phyloP scores from a whole-genome alignment of 192 early-diverging fungal species.

The Irineochytrium annulatum region DNA sequence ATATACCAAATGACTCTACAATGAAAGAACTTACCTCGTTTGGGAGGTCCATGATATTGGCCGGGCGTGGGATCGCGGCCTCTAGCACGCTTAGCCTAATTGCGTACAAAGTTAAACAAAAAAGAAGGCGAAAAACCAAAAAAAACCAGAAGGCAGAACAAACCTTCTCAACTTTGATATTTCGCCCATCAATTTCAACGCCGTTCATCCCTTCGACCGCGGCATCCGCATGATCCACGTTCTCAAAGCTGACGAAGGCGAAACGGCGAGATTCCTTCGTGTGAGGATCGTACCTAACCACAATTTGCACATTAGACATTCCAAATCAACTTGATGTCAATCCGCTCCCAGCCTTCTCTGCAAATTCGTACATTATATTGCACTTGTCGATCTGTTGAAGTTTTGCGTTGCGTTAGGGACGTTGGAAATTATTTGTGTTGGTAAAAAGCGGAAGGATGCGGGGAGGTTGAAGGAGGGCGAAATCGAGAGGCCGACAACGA shows the following conservation, averaged over 20 bases:
- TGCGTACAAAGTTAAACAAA: no score
- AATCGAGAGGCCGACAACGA: no score
- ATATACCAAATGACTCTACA: neutral
- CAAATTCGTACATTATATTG: slow-evolving; percentile 60
- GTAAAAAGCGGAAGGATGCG: no score
- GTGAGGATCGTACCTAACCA: slow-evolving; percentile 76
- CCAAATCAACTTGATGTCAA: neutral
- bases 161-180: slow-evolving; percentile 5
- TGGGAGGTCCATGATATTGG: neutral
- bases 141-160: neutral
- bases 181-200: slow-evolving; percentile 6
- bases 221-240: slow-evolving; percentile 32
- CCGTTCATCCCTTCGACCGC: slow-evolving; percentile 34
- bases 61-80: neutral
- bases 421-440: no score
- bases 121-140: neutral
- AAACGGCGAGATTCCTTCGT: slow-evolving; percentile 66
- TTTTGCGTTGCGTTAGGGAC: no score
- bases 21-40: neutral
- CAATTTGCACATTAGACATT: slow-evolving; percentile 1
- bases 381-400: slow-evolving; percentile 64
- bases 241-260: slow-evolving; percentile 44
- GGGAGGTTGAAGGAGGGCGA: no score
- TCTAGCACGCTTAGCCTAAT: neutral
- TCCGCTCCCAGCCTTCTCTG: neutral